phyloP scores from a whole-genome alignment of 2,329 filamentous ascomycete genomes.

The Penicillium hesseltinei region DNA sequence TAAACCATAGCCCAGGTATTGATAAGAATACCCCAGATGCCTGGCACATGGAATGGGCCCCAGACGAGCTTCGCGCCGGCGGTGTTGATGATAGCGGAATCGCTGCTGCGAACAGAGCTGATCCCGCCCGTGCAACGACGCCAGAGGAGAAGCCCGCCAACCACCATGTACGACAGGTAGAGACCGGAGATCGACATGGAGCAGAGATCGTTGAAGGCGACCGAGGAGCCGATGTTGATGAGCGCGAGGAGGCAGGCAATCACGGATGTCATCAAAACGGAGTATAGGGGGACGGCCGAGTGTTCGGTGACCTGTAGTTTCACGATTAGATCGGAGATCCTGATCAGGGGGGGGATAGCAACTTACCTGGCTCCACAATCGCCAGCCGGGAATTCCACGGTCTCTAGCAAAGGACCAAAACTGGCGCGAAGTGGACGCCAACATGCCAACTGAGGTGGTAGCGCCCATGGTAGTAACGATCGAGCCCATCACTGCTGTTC shows the following conservation, averaged over 20 bases:
- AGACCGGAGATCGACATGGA: slow-evolving; percentile 35
- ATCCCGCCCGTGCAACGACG: slow-evolving; percentile 27
- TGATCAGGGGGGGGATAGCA: background rate
- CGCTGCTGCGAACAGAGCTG: slow-evolving; percentile 14
- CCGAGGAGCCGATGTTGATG: slow-evolving; percentile 35
- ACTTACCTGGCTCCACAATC: slow-evolving; percentile 29
- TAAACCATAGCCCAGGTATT: slow-evolving; percentile 48
- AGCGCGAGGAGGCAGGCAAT: slow-evolving; percentile 31
- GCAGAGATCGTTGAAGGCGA: slow-evolving; percentile 35
- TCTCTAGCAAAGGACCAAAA: slow-evolving; percentile 32
- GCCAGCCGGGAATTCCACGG: slow-evolving; percentile 28
- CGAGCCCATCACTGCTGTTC: slow-evolving; percentile 26
- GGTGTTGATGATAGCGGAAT: slow-evolving; percentile 24
- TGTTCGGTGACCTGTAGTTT: slow-evolving; percentile 21
- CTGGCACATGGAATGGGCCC: slow-evolving; percentile 31
- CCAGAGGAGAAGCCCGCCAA: slow-evolving; percentile 28
- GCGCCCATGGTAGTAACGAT: slow-evolving; percentile 32
- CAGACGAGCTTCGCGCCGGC: slow-evolving; percentile 30
- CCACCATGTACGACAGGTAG: slow-evolving; percentile 32
- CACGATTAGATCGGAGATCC: background rate
- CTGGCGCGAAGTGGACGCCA: slow-evolving; percentile 48
- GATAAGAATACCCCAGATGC: slow-evolving; percentile 41
- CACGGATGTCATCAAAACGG: slow-evolving; percentile 27
- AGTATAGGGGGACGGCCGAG: slow-evolving; percentile 29
- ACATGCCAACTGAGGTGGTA: slow-evolving; percentile 33